phyloP scores from a whole-genome alignment of 2,329 filamentous ascomycete species.

The Fusarium irregulare region DNA sequence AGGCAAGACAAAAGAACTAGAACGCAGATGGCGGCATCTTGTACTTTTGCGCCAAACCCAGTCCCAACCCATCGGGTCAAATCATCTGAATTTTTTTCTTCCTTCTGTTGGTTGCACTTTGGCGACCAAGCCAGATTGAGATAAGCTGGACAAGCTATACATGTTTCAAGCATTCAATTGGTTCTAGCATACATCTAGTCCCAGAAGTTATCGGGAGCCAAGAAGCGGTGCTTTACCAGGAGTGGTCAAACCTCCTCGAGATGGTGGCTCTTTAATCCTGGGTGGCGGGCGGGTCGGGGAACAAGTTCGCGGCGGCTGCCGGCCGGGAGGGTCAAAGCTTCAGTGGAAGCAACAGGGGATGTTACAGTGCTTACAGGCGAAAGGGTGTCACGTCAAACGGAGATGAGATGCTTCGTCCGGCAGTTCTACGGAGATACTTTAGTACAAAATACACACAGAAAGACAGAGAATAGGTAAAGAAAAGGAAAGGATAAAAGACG shows the following conservation, averaged over 20 bases:
- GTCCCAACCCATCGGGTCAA: conserved; percentile 14
- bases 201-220: conserved; percentile 38
- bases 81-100: conserved; percentile 42
- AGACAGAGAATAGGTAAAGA: fast-evolving
- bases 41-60: conserved; percentile 4
- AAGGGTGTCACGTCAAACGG: not conserved
- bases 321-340: conserved; percentile 29
- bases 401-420: not conserved
- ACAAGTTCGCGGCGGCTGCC: conserved; percentile 14
- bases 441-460: not conserved
- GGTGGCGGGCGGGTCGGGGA: conserved; percentile 31
- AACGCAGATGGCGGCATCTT: conserved; percentile 17
- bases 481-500: not conserved
- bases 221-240: conserved; percentile 26
- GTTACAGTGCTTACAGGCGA: conserved; percentile 39
- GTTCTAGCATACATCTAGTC: not conserved
- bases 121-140: not conserved
- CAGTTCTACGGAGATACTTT: too few relatives aligned
- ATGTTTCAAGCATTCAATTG: conserved; percentile 25
- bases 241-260: conserved; percentile 31
- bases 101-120: not conserved
- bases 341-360: not conserved
- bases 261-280: conserved; percentile 17
- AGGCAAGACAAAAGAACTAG: conserved; percentile 5
- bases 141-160: conserved; percentile 15